Percentiles rank a stretch among this genome's conserved stretches.
Evolutionary conservation across 306 rosid genomes (phyloP).

Genomic region (Medicago lupulina): DNA sequence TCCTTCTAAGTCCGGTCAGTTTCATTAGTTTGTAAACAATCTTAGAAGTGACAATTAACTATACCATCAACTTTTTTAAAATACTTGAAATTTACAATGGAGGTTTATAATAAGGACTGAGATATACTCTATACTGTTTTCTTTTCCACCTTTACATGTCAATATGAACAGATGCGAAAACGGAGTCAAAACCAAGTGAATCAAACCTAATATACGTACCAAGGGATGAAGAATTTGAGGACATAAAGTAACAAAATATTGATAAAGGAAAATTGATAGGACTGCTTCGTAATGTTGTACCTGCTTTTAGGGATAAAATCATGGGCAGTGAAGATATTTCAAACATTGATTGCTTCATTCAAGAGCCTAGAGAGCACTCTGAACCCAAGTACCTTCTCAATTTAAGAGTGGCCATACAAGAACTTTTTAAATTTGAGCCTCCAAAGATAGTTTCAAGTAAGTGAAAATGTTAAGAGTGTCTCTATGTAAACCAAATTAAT

Average conservation of each 20-base stretch:
- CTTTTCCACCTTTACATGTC: not conserved
- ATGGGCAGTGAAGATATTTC: conserved; percentile 35
- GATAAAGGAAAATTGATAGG: conserved; percentile 49
- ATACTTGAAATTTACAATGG: too few relatives aligned
- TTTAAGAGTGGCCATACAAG: conserved; percentile 1
- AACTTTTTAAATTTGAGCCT: conserved; percentile 49
- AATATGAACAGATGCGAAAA: conserved; percentile 41
- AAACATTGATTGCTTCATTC: conserved; percentile 27
- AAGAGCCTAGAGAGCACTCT: conserved; percentile 4
- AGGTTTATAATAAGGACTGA: too few relatives aligned
- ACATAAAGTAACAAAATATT: conserved; percentile 40
- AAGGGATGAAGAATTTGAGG: conserved; percentile 56
- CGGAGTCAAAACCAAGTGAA: conserved; percentile 41
- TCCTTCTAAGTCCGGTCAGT: conserved; percentile 28
- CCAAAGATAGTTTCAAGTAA: conserved; percentile 47
- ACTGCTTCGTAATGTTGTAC: conserved; percentile 40
- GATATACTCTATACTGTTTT: not conserved
- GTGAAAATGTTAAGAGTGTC: not conserved
- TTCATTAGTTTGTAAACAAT: not conserved
- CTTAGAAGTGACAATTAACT: too few relatives aligned
- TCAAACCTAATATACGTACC: conserved; percentile 48
- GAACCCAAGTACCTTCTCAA: not conserved
- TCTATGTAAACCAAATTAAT: too few relatives aligned
- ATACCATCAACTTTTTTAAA: too few relatives aligned
- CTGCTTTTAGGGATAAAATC: conserved; percentile 16